Evolutionary conservation across 345 rosid genomes (phyloP).

Genomic region (Salix dunnii): DNA sequence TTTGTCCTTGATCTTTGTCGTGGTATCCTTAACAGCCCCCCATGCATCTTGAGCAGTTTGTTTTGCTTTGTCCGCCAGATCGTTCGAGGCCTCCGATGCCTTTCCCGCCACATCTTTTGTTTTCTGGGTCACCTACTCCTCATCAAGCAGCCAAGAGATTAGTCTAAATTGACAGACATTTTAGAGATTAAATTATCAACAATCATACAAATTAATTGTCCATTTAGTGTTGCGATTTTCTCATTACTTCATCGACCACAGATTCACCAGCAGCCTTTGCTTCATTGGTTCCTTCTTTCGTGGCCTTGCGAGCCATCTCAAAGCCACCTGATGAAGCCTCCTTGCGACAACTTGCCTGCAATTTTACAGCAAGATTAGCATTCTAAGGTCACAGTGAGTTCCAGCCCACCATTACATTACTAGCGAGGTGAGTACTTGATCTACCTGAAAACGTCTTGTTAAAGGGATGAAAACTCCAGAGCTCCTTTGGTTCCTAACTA

Average conservation of each 20-base stretch:
- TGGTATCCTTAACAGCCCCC: slow-evolving; percentile 36
- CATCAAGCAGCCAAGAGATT: background rate
- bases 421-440: background rate
- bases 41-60: slow-evolving; percentile 38
- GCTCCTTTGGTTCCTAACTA: slow-evolving; percentile 13
- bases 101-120: slow-evolving; percentile 19
- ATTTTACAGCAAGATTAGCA: background rate
- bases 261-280: slow-evolving; percentile 6
- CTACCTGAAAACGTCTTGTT: slow-evolving; percentile 24
- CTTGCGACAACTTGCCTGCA: slow-evolving; percentile 10
- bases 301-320: slow-evolving; percentile 1
- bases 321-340: slow-evolving; percentile 6
- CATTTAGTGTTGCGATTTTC: too few species aligned
- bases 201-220: too few species aligned
- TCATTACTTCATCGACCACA: slow-evolving; percentile 20
- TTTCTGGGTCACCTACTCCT: slow-evolving; percentile 24
- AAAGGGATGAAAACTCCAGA: slow-evolving; percentile 19
- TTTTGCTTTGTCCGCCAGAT: slow-evolving; percentile 27
- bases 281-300: slow-evolving; percentile 14
- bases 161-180: background rate
- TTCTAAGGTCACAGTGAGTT: too few species aligned
- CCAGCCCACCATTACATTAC: too few species aligned
- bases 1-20: slow-evolving; percentile 30
- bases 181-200: too few species aligned
- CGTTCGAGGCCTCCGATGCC: slow-evolving; percentile 14